Evolutionary conservation across 257 asterid genomes (phyloP).

Genomic region (Jaltomata sinuosa): DNA sequence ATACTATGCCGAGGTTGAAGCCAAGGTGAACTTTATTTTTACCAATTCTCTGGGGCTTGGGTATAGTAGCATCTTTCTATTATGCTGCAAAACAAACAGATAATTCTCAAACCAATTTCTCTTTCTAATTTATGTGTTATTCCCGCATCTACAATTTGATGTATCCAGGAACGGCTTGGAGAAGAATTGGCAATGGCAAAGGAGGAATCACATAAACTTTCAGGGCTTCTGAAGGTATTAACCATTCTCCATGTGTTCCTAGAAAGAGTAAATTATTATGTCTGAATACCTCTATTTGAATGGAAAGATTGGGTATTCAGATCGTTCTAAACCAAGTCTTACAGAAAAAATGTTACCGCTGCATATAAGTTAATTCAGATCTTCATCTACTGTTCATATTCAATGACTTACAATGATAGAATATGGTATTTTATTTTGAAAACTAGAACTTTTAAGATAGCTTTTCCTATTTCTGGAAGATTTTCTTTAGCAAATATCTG

Average conservation of each 20-base stretch:
- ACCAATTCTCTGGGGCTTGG: background rate
- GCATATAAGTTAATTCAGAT: background rate
- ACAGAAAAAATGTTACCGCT: background rate
- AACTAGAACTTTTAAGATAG: background rate
- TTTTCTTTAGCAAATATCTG: background rate
- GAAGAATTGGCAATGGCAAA: constrained; percentile 61
- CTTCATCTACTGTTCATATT: background rate
- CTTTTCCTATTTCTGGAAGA: background rate
- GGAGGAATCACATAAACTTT: constrained; percentile 68
- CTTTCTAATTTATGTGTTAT: background rate
- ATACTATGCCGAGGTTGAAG: constrained; percentile 97
- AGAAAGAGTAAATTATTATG: background rate
- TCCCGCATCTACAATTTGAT: background rate
- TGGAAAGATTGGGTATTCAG: background rate
- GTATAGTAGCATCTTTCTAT: background rate
- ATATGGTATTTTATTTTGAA: background rate
- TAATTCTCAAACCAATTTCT: background rate
- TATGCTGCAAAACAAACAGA: background rate
- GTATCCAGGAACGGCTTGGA: constrained; percentile 72
- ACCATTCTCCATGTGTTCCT: background rate
- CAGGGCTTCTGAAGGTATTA: constrained; percentile 64
- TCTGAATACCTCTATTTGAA: background rate
- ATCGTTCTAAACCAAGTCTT: background rate
- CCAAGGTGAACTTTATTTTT: constrained; percentile 45
- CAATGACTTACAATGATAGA: background rate